Base-by-base conservation (phyloP, 2,329 filamentous ascomycete species). In the Chaetomiaceae sp. region DNA sequence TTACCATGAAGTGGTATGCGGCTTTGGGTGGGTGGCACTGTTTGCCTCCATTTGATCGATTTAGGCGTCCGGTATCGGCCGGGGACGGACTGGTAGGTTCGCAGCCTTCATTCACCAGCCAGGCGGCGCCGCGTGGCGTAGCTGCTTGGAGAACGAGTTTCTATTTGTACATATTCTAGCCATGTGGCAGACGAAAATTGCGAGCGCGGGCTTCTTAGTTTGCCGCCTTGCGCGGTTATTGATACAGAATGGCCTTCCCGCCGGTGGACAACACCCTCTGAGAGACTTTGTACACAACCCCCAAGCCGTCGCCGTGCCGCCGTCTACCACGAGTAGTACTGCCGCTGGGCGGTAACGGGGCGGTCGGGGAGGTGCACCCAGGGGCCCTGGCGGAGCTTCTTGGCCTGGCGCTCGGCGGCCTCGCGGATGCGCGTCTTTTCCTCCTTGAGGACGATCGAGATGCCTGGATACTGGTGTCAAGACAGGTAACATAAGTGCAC, bases 281-380 rank as follows among this genome's bases (percentile, higher is more conserved):
- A 20, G 42, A 42, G n/a, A 15, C 6, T 8, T 27, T 27, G 8
- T 23, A 2, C 31, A 17, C 17, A 39, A 8, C 37, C 2, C 14
- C 4, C 15, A 37, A n/a, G 6, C 14, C n/a, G n/a, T n/a, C n/a
- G n/a, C n/a, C n/a, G n/a, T n/a, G n/a, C n/a, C n/a, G n/a, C n/a
- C 36, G 17, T 64, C 63, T 85, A 97, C 92, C 92, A 99, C 57
- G 88, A 83, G 72, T 95, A 95, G 70, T 94, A 95, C 67, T 90
- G 92, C 63, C 88, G 82, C 75, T 96, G 91, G 33, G 85, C 85
- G 57, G 86, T 85, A 51, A 99, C 79, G 6, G 87, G 88, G 57
- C 91, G 83, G 70, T 96, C 89, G 7, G 92, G 92, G 49, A 97
- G 75, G 64, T 91, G 89, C 12, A 88, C 81, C 92, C 92, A 96